Percentiles rank a stretch among this genome's conserved stretches.
These are phyloP conservation scores for Linderina pennispora DNA, from an alignment of 192 early-diverging fungal genomes.

Conservation along the genomic window DNA sequence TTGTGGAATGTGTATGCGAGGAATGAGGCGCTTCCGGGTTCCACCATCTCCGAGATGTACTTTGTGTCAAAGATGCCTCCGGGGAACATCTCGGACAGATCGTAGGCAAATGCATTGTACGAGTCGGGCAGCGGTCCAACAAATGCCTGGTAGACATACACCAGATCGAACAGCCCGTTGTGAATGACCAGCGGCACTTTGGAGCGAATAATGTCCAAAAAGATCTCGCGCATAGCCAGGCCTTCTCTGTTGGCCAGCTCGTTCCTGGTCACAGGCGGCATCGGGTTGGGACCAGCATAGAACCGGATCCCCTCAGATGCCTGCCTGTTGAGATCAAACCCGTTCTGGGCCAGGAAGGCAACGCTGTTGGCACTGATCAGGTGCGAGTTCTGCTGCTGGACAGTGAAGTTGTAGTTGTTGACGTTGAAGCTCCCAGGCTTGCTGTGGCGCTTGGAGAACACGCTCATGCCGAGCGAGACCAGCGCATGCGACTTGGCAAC, in stretches of 20 bases:
- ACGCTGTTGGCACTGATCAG: slow-evolving; percentile 63
- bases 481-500: slow-evolving; percentile 72
- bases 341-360: slow-evolving; percentile 75
- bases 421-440: slow-evolving; percentile 57
- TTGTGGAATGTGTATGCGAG: slow-evolving; percentile 41
- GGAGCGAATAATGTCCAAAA: slow-evolving; percentile 44
- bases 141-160: slow-evolving; percentile 90
- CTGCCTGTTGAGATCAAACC: slow-evolving; percentile 80
- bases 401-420: slow-evolving; percentile 47
- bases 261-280: slow-evolving; percentile 20
- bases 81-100: slow-evolving; percentile 75
- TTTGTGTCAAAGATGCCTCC: slow-evolving; percentile 94
- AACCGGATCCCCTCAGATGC: slow-evolving; percentile 76
- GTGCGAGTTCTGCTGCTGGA: slow-evolving; percentile 55
- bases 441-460: slow-evolving; percentile 15
- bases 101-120: slow-evolving; percentile 66
- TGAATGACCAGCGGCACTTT: slow-evolving; percentile 77
- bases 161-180: slow-evolving; percentile 90
- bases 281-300: slow-evolving; percentile 49
- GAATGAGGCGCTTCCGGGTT: slow-evolving; percentile 20
- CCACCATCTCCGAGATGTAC: slow-evolving; percentile 53
- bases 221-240: slow-evolving; percentile 51
- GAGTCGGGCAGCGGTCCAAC: slow-evolving; percentile 69
- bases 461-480: slow-evolving; percentile 73
- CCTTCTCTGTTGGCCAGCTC: slow-evolving; percentile 28